These are phyloP conservation scores for Salix udensis DNA, from an alignment of 345 rosid genomes.

Conservation along the genomic window DNA sequence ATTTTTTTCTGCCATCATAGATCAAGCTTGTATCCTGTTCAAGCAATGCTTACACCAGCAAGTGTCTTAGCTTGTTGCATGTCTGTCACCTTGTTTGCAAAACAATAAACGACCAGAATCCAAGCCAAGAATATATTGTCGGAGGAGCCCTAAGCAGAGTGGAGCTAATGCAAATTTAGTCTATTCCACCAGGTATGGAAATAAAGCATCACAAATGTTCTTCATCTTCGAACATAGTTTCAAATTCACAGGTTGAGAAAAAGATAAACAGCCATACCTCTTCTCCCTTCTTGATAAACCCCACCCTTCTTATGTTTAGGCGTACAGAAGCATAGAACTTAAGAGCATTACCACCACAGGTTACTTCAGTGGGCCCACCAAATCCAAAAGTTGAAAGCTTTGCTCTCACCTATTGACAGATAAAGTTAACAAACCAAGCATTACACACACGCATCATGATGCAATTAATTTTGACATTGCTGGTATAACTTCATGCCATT, in stretches of 20 bases:
- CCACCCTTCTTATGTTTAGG: constrained; percentile 62
- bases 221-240: not conserved
- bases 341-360: constrained; percentile 97
- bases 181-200: not conserved
- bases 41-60: not conserved
- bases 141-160: not conserved
- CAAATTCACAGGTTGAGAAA: not conserved
- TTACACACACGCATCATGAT: not conserved
- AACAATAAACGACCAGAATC: not conserved
- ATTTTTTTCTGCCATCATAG: not conserved
- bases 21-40: not conserved
- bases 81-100: not conserved
- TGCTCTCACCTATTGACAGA: constrained; percentile 65
- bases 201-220: not conserved
- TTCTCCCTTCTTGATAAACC: constrained; percentile 80
- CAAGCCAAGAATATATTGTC: not conserved
- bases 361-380: constrained; percentile 93
- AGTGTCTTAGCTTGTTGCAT: not conserved
- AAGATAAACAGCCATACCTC: constrained; percentile 47
- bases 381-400: constrained; percentile 89
- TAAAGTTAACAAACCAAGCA: not conserved
- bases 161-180: not conserved
- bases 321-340: constrained; percentile 98
- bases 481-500: not conserved
- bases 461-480: not conserved